Base-by-base conservation (phyloP, 2,329 filamentous ascomycete genomes). In the Cercospora zeae-maydis region DNA sequence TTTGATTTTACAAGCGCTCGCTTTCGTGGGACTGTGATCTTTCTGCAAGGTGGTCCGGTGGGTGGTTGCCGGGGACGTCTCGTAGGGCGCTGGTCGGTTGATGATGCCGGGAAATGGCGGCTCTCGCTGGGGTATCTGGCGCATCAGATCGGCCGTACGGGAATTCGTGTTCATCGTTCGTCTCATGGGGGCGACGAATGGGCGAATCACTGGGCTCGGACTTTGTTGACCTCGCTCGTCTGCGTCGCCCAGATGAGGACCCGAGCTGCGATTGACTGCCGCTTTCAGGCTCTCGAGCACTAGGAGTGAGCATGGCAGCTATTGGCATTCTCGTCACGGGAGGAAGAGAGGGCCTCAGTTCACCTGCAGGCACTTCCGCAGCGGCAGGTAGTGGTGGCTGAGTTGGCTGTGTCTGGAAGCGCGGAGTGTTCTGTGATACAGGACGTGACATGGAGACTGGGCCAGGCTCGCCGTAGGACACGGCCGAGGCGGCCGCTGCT, bases 391-490 rank as follows among this genome's bases (percentile, higher is more conserved):
- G 52, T 36, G 54, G 19, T 31, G 57, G 30, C 3, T 52, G 57
- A 31, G 19, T 10, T 24, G 14, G 45, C 11, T 51, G 37, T 7
- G 51, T 47, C 27, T 53, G 61, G 37, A 61, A 34, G 24, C 57
- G 62, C 24, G 62, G 58, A 9, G 67, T 58, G 34, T 56, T 51
- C 33, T 66, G 66, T 14, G 66, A 57, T 16, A 62, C 24, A 8
- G 58, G 58, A 34, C 63, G 60, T 34, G 54, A 56, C 27, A 61
- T 72, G 11, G 75, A 73, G 56, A 75, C 74, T 53, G 76, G 75
- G 52, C 78, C 77, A 19, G 73, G 66, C 63, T 79, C 76, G 9
- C 75, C 77, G 37, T 74, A 74, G 49, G 73, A 72, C 19, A 45
- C 60, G 24, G n/a, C 31, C 13, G 62, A 60, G 8, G 67, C 69